These are phyloP conservation scores for Thamnidium elegans DNA, from an alignment of 192 early-diverging fungal genomes.

Conservation along the genomic window DNA sequence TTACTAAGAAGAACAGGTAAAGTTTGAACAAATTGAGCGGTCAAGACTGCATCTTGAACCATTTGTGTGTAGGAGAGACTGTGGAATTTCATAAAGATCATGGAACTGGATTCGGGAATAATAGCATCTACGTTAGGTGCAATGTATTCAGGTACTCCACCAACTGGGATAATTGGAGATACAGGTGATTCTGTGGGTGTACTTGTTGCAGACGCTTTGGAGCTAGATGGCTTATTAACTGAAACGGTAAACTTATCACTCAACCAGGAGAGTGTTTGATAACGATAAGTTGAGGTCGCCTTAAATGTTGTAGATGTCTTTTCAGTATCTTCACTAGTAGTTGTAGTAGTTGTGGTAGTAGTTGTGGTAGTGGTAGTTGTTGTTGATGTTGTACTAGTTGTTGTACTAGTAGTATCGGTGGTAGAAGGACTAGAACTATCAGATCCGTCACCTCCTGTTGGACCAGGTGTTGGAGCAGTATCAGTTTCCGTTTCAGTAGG, in stretches of 20 bases:
- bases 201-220: background rate
- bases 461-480: background rate
- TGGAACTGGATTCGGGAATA: constrained; percentile 20
- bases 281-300: constrained; percentile 21
- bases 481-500: constrained; percentile 7
- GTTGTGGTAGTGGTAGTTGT: background rate
- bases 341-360: background rate
- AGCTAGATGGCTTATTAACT: background rate
- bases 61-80: constrained; percentile 27
- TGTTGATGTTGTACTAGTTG: background rate
- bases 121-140: constrained; percentile 26
- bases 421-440: background rate
- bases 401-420: constrained; percentile 6
- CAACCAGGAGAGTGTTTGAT: constrained; percentile 26
- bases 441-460: background rate
- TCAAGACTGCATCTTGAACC: constrained; percentile 28
- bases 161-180: background rate
- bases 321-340: background rate
- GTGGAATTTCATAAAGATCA: constrained; percentile 24
- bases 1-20: constrained; percentile 25
- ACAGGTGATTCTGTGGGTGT: background rate
- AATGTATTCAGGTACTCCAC: constrained; percentile 25
- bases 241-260: constrained; percentile 9
- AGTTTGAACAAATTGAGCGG: constrained; percentile 27
- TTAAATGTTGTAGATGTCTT: background rate